Evolutionary conservation across 1,284 basidiomycete species (phyloP).

Genomic region (Peniophora sp.): DNA sequence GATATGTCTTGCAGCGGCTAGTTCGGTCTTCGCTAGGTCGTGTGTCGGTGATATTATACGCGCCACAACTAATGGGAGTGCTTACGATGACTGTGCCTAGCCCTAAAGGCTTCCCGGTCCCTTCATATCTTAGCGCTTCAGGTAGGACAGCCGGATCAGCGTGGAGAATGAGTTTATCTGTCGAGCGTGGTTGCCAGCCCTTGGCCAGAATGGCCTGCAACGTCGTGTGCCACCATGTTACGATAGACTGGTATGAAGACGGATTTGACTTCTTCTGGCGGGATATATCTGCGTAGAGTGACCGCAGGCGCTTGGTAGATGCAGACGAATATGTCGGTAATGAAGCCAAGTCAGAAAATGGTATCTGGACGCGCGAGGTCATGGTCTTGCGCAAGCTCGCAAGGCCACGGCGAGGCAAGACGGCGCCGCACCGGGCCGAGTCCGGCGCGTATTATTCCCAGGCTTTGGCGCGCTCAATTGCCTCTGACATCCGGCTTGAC

Average conservation of each 20-base stretch:
- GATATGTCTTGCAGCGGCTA: conserved; percentile 37
- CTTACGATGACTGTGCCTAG: conserved; percentile 78
- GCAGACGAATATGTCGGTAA: conserved; percentile 44
- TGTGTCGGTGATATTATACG: conserved; percentile 11
- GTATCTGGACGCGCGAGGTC: neutral
- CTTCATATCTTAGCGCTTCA: conserved; percentile 55
- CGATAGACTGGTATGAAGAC: conserved; percentile 70
- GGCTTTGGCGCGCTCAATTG: too few species aligned
- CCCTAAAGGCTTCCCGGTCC: conserved; percentile 75
- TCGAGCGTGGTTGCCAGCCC: conserved; percentile 43
- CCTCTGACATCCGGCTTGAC: too few species aligned
- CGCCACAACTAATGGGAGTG: conserved; percentile 12
- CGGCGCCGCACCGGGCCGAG: neutral
- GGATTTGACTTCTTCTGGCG: conserved; percentile 81
- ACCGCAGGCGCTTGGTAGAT: conserved; percentile 60
- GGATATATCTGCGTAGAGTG: conserved; percentile 85
- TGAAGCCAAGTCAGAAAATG: conserved; percentile 15
- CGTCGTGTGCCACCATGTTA: conserved; percentile 82
- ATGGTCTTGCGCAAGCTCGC: neutral
- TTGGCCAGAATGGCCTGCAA: conserved; percentile 55
- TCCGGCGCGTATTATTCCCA: too few species aligned
- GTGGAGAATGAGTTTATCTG: conserved; percentile 56
- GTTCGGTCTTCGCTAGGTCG: conserved; percentile 55
- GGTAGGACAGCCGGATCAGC: conserved; percentile 48
- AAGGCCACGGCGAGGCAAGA: neutral